Evolutionary conservation across 768 basidiomycete species (phyloP).

Genomic region (Amanita exitialis): DNA sequence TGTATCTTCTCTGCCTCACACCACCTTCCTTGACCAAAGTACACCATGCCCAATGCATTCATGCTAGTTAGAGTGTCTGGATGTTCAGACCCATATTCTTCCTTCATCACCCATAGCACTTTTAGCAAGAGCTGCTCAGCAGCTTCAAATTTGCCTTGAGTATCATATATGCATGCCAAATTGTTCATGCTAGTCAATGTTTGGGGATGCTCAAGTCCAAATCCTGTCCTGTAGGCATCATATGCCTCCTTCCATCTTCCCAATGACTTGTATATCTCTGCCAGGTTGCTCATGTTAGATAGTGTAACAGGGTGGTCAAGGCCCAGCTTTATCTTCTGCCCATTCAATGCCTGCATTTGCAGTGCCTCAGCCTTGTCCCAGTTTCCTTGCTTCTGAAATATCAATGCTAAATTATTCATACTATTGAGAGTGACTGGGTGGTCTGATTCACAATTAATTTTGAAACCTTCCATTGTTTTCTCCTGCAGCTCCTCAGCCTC

Average conservation of each 20-base stretch:
- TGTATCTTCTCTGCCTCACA: background rate
- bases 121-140: background rate
- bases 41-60: background rate
- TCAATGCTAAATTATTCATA: too few relatives aligned
- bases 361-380: too few relatives aligned
- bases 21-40: background rate
- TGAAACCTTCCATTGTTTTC: background rate
- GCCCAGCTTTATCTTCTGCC: too few relatives aligned
- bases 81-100: background rate
- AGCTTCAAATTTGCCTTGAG: constrained; percentile 1
- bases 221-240: background rate
- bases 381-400: too few relatives aligned
- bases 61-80: background rate
- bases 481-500: background rate
- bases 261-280: too few relatives aligned
- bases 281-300: too few relatives aligned
- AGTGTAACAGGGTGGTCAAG: too few relatives aligned
- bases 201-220: background rate
- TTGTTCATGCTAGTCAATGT: background rate
- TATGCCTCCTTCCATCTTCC: too few relatives aligned
- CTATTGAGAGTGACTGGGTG: background rate
- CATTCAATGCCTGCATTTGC: too few relatives aligned
- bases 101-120: background rate
- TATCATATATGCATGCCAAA: background rate
- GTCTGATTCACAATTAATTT: background rate